Evolutionary conservation across 2,329 filamentous ascomycete species (phyloP), one percentile per base, ranked within the genome.

Genomic region (Orbilia oligospora): DNA sequence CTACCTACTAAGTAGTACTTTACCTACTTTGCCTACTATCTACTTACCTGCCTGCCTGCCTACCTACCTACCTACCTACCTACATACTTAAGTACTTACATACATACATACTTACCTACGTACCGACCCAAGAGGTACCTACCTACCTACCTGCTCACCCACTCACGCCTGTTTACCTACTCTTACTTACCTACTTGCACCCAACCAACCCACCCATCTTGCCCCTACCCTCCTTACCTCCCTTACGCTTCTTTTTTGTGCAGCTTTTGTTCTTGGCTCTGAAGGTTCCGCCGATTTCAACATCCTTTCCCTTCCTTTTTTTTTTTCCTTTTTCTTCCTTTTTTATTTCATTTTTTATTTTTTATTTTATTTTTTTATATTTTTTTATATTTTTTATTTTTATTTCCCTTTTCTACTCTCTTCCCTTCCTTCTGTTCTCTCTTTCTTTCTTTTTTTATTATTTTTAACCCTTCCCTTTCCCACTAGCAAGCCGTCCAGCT

Each of bases 401-500:
- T 46, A 1, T 3, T 46, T 46, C 14, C 8, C 5, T 46, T 46
- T 33, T 33, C 16, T 44, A 18, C 20, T 53, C 44, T 30, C 18
- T 67, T 56, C 30, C 20, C 55, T 14, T 22, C 55, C 30, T 41
- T 30, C 20, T 24, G 41, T 53, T 41, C 16, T 46, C 10, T 38
- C 12, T 38, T 38, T 38, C 10, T 38, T 38, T 49, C 10, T 14
- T 14, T 27, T 58, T 48, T 30, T 55, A 48, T 36, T n/a, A 30
- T 58, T 33, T 33, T 58, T 33, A n/a, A 38, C 20, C n/a, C 22
- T 41, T 18, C 18, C 20, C 16, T 68, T 67, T 38, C 61, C 63
- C 44, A 41, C 63, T 53, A 65, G 76, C 71, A 69, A 71, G 72
- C 72, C 51, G 22, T 36, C 30, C 58, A 20, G 48, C 20, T 12